Evolutionary conservation across 2,329 filamentous ascomycete genomes (phyloP), one percentile per base, ranked within the genome.

Genomic region (Diaporthe ilicicola): DNA sequence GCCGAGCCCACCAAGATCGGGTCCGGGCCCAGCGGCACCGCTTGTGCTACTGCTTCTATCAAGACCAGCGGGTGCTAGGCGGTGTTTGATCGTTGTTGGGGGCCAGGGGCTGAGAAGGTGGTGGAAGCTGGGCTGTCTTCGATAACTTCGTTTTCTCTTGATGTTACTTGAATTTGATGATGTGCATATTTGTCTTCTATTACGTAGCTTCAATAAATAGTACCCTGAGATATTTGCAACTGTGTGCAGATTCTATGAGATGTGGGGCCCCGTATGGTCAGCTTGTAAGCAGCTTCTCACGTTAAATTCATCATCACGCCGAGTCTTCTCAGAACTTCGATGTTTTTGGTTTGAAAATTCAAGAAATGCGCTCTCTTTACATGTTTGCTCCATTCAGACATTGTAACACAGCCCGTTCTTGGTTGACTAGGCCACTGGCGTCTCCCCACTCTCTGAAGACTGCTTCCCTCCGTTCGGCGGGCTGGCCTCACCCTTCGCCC

Each of bases 1-100:
- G 67, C 73, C 4, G 76, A 77, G 74, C 76, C 75, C 4, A 74
- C 53, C 22, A 77, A 77, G 73, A 69, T 76, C 48, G 76, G 74
- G 1, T 73, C 66, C 4, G 75, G 72, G 0, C 74, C 75, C 3
- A 73, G 67, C 2, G 76, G 75, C 0, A 74, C 74, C 1, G 73
- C 67, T 8, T 77, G 76, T 44, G 68, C 70, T n/a, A 50, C 59
- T 2, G 32, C 66, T 34, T 66, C 70, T n/a, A 69, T 77, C n/a
- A 75, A 75, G 73, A 77, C 75, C 32, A 72, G 70, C 19, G 75
- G 74, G 1, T 77, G 76, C 55, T 77, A 62, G n/a, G 17, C n/a
- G n/a, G n/a, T n/a, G n/a, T n/a, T n/a, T n/a, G n/a, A n/a, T n/a
- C n/a, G n/a, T 17, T 37, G n/a, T 6, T 24, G 44, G 29, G 19